Percentiles rank a stretch among this genome's conserved stretches.
Conservation (phyloP, 495 filamentous ascomycete species). For the Penicillium odoratum region DNA sequence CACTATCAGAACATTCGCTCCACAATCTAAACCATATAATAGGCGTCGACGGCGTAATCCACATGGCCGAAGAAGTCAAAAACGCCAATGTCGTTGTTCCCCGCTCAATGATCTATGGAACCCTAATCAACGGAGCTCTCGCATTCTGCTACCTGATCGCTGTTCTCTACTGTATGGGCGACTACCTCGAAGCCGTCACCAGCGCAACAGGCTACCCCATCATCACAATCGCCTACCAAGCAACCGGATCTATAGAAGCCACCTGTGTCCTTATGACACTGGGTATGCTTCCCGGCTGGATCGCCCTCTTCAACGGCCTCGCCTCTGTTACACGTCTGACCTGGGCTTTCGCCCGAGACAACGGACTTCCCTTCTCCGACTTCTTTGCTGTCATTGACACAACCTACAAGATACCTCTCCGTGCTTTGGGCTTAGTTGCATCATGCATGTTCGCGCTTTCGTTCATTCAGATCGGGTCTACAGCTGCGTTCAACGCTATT, state of each 20-base stretch:
- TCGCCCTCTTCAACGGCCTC: constrained; percentile 43
- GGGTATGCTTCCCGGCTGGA: constrained; percentile 36
- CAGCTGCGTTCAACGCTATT: constrained; percentile 43
- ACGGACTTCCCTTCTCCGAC: constrained; percentile 54
- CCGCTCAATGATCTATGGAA: constrained; percentile 31
- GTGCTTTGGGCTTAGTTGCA: constrained; percentile 25
- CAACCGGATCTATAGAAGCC: constrained; percentile 39
- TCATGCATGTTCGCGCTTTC: constrained; percentile 33
- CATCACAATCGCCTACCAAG: constrained; percentile 49
- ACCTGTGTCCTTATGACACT: constrained; percentile 30
- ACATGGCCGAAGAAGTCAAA: constrained; percentile 45
- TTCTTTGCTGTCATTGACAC: constrained; percentile 40
- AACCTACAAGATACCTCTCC: constrained; percentile 47
- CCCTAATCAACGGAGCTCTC: constrained; percentile 43
- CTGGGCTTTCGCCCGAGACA: constrained; percentile 61
- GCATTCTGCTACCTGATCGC: constrained; percentile 41
- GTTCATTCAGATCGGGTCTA: constrained; percentile 43
- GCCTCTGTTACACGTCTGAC: constrained; percentile 52
- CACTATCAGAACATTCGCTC: constrained; percentile 12
- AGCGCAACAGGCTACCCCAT: constrained; percentile 46
- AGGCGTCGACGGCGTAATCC: constrained; percentile 34
- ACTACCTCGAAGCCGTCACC: constrained; percentile 30
- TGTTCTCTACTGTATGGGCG: constrained; percentile 37
- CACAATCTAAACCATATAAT: constrained; percentile 38
- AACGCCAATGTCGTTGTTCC: constrained; percentile 38